Evolutionary conservation across 768 basidiomycete genomes (phyloP), one percentile per base, ranked within the genome.

Genomic region (Dacryopinax primogenitus): DNA sequence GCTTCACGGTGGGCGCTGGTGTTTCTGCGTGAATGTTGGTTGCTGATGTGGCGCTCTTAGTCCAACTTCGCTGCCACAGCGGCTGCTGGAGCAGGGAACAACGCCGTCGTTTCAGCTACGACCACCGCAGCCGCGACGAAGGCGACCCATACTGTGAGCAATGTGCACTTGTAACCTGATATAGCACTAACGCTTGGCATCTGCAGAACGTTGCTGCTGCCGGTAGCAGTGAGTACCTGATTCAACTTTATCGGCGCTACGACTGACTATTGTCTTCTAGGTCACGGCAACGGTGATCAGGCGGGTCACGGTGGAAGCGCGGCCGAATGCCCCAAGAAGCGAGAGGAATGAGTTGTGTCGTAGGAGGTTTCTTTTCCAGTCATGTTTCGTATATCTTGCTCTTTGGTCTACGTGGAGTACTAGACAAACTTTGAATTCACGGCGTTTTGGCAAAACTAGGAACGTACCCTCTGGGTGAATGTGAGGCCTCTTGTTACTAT

Each of bases 351-450:
- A n/a, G n/a, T n/a, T n/a, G n/a, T n/a, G n/a, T n/a, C n/a, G n/a
- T n/a, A n/a, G n/a, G n/a, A n/a, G n/a, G n/a, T n/a, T 30, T 15
- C 23, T 32, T 13, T 58, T 18, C 13, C 32, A 6, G 30, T 9
- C 26, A 28, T 15, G 3, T 18, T 28, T 30, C 21, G 13, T 32
- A 15, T 26, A 58, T 47, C 11, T 28, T 3, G 51, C 51, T 26
- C 51, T 28, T 28, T 32, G 26, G 51, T 58, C 15, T 58, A 28
- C 30, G 51, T 58, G 51, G 51, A 58, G 23, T 58, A 58, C 51
- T 58, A 58, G 51, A 58, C 51, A 30, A 58, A 58, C 51, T 32
- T 58, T 58, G 51, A 58, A 58, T 58, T 18, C 23, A 44, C 41
- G 23, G 41, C 41, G 41, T 44, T 18, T 44, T 6, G 41, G 4